A percentile compares a stretch with the other conserved stretches of the same genome.
Evolutionary conservation across 768 basidiomycete species (phyloP).

Genomic region (Leccinum truebloodii): DNA sequence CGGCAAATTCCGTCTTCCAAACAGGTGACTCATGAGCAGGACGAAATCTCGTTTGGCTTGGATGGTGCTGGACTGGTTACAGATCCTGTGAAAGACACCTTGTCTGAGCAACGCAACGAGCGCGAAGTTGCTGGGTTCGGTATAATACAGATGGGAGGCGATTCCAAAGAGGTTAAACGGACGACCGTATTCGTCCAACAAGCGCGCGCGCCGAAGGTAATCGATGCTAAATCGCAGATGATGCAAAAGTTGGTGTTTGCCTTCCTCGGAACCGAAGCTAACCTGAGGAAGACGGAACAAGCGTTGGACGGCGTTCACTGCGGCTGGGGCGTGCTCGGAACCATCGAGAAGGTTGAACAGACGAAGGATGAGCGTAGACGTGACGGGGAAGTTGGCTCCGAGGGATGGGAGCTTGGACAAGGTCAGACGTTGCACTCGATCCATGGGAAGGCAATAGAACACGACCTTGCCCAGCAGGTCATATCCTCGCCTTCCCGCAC

Average conservation of each 20-base stretch:
- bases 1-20: conserved; percentile 59
- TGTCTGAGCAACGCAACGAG: conserved; percentile 55
- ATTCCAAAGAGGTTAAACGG: conserved; percentile 59
- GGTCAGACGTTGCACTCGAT: conserved; percentile 62
- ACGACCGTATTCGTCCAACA: conserved; percentile 54
- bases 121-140: conserved; percentile 72
- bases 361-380: conserved; percentile 63
- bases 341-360: conserved; percentile 67
- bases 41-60: conserved; percentile 53
- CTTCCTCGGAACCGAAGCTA: conserved; percentile 55
- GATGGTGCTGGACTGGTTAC: conserved; percentile 39
- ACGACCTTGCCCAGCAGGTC: conserved; percentile 71
- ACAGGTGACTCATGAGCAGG: conserved; percentile 61
- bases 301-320: conserved; percentile 50
- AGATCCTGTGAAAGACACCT: conserved; percentile 61
- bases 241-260: conserved; percentile 58
- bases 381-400: conserved; percentile 64
- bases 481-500: conserved; percentile 72
- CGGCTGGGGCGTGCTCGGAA: conserved; percentile 49
- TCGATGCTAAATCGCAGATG: conserved; percentile 73
- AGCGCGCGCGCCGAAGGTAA: conserved; percentile 57
- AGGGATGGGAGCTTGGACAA: conserved; percentile 64
- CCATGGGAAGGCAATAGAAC: conserved; percentile 67
- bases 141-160: conserved; percentile 58
- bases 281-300: conserved; percentile 60